Evolutionary conservation across 441 rosid genomes (phyloP).

Genomic region (Cnidoscolus chayamansa): DNA sequence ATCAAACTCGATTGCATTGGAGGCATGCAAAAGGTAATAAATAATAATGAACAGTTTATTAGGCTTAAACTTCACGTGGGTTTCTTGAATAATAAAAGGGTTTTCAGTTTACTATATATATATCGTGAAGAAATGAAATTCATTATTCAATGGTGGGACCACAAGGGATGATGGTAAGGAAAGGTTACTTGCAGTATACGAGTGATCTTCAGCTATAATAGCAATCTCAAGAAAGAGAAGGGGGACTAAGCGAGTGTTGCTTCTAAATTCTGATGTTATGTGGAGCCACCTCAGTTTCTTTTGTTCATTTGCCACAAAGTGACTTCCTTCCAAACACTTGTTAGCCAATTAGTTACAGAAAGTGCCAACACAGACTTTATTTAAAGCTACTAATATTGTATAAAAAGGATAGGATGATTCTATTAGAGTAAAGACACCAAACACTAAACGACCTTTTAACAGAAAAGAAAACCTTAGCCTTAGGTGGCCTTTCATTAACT

Average conservation of each 20-base stretch:
- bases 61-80: background rate
- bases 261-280: background rate
- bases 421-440: background rate
- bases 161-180: background rate
- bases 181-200: conserved; percentile 13
- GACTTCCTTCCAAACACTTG: background rate
- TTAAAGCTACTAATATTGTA: background rate
- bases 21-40: background rate
- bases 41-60: background rate
- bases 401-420: background rate
- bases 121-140: background rate
- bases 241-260: background rate
- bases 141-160: background rate
- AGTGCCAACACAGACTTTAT: background rate
- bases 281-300: background rate
- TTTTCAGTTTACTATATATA: background rate
- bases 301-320: background rate
- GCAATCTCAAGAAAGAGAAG: background rate
- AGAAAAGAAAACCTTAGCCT: conserved; percentile 6
- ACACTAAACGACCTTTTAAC: conserved; percentile 5
- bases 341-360: background rate
- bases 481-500: background rate
- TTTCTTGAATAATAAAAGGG: background rate
- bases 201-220: background rate
- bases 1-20: too few relatives aligned